Base-by-base conservation (phyloP, 208 protist genomes). In the Porcisia deanei region DNA sequence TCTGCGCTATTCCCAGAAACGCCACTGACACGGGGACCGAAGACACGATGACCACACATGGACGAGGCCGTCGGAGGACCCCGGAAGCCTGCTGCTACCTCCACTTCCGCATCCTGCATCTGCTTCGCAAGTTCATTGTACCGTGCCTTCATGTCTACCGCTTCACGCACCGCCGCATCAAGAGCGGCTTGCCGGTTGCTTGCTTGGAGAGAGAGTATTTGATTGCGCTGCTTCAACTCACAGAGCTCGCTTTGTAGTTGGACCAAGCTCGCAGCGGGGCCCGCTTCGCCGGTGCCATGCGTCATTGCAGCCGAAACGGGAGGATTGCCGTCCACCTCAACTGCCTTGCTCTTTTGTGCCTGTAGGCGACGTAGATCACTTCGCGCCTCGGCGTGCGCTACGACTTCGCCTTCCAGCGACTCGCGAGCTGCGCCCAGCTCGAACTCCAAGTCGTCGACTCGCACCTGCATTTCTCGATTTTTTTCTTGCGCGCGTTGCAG, bases 141-240 rank as follows among this genome's bases (percentile, higher is more conserved):
- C 1, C 85, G 82, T 30, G 71, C 67, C 20, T 82, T 88, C 83
- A 88, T 79, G 37, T 94, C 85, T 3, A 75, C 81, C 30, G 81
- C 75, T 55, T 91, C 85, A 7, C 85, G 77, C 70, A 79, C 43
- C 9, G 79, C 82, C 25, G 85, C 77, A 64, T 91, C 86, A 16
- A 94, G 60, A 10, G 84, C 76, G 12, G 85, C 82, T 66, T 91
- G 85, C 59, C 75, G 73, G 64, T 88, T 85, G 67, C 90, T 72
- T 16, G 87, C 34, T 71, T 87, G 84, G 0, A 82, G 73, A 3
- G 81, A 69, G 1, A 86, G 16, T 37, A 80, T 4, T 34, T 86
- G 77, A 20, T 84, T 60, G 16, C 82, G 78, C 61, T 80, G 74
- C 30, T 58, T 59, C 16, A 61, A 67, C 53, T 85, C 82, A 22